Conservation (phyloP, 1,284 basidiomycete genomes). For the Inonotus obliquus region DNA sequence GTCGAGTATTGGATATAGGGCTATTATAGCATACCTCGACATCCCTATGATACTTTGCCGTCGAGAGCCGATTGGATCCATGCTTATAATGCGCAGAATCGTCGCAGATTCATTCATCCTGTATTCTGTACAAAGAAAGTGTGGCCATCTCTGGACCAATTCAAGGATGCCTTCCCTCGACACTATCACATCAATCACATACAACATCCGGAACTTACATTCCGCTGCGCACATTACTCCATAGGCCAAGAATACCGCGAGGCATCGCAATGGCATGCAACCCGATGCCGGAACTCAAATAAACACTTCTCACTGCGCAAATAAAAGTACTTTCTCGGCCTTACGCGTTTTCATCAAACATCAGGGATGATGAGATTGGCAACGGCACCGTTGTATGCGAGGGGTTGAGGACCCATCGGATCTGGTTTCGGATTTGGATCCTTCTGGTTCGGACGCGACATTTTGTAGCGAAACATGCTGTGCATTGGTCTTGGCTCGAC, state of each 20-base stretch:
- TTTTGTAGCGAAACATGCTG: too few species aligned
- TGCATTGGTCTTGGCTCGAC: too few species aligned
- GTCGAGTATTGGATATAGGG: too few species aligned
- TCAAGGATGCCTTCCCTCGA: background rate
- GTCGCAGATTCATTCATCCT: background rate
- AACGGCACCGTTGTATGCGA: too few species aligned
- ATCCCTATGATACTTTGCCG: background rate
- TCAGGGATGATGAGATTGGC: too few species aligned
- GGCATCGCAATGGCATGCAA: background rate
- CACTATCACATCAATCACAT: background rate
- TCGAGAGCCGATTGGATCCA: background rate
- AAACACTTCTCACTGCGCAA: too few species aligned
- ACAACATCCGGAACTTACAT: background rate
- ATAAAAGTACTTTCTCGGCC: too few species aligned
- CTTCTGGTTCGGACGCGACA: too few species aligned
- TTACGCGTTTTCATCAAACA: too few species aligned
- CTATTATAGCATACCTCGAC: background rate
- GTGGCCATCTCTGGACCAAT: background rate
- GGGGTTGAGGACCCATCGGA: too few species aligned
- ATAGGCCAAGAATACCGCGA: background rate
- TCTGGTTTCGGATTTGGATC: too few species aligned
- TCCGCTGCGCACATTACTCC: background rate
- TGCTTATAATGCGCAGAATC: background rate
- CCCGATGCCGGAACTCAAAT: background rate
- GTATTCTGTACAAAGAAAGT: background rate